phyloP scores from a whole-genome alignment of 176 grass and related monocot species.

The Oryza longistaminata region DNA sequence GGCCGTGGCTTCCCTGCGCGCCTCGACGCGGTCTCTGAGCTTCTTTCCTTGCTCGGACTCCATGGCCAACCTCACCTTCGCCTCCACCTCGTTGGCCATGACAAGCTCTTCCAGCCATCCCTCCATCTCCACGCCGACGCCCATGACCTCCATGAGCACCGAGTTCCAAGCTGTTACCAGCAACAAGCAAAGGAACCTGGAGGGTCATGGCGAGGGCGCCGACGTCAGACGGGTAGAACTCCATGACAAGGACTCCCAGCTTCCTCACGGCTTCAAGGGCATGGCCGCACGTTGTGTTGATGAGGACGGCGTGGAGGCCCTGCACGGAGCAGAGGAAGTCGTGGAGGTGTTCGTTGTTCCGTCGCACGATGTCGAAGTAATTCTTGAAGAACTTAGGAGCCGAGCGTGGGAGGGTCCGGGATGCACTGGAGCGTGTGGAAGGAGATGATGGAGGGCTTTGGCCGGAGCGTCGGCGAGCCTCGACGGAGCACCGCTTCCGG shows the following conservation, averaged over 20 bases:
- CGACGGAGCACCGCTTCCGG: no score
- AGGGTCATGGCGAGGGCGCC: neutral
- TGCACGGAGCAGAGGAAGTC: neutral
- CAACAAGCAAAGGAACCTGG: neutral
- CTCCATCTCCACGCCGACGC: no score
- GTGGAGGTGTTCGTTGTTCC: neutral
- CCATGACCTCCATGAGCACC: no score
- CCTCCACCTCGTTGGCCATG: no score
- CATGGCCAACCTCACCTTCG: no score
- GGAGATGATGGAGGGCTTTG: no score
- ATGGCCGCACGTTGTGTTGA: neutral
- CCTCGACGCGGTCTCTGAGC: no score
- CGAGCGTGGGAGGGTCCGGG: neutral
- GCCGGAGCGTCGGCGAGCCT: no score
- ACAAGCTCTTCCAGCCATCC: no score
- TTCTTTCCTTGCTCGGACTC: no score
- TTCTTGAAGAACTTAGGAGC: neutral
- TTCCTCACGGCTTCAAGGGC: neutral
- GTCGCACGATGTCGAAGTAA: neutral
- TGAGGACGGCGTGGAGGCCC: neutral
- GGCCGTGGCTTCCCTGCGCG: no score
- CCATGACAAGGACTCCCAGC: neutral
- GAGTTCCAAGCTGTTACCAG: no score
- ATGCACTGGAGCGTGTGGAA: neutral
- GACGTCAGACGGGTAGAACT: neutral